phyloP scores from a whole-genome alignment of 2,329 filamentous ascomycete genomes.

The Rutstroemia sp. region DNA sequence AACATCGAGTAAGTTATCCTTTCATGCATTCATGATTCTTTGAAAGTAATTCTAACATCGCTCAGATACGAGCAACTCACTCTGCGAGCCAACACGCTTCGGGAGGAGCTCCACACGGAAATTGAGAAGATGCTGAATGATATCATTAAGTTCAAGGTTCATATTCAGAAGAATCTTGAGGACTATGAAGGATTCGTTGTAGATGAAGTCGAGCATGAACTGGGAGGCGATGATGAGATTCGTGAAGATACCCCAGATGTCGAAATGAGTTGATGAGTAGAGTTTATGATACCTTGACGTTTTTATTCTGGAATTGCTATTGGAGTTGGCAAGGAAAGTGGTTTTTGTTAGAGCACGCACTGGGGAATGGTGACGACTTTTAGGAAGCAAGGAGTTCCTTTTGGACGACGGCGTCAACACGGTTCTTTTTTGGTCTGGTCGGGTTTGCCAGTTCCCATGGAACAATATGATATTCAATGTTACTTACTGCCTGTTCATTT shows the following conservation, averaged over 20 bases:
- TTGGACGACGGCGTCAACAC: not conserved
- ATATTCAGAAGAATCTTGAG: constrained; percentile 85
- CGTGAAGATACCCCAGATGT: constrained; percentile 46
- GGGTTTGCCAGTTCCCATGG: not conserved
- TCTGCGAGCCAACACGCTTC: constrained; percentile 71
- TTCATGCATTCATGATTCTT: not conserved
- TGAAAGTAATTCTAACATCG: constrained; percentile 13
- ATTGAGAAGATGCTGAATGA: constrained; percentile 95
- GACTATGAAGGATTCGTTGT: constrained; percentile 92
- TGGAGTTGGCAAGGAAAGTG: not conserved
- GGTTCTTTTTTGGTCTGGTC: not conserved
- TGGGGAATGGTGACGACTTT: not conserved
- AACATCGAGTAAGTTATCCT: constrained; percentile 72
- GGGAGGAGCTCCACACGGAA: constrained; percentile 97
- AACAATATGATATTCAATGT: no score
- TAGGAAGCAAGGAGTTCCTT: not conserved
- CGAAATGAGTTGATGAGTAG: constrained; percentile 32
- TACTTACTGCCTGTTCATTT: no score
- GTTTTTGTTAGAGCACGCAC: not conserved
- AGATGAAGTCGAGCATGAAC: constrained; percentile 83
- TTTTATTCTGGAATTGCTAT: not conserved
- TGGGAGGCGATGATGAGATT: constrained; percentile 53
- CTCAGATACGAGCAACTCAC: constrained; percentile 81
- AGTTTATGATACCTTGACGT: not conserved
- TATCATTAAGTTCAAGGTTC: constrained; percentile 97